Evolutionary conservation across 371 early-diverging fungal species (phyloP), one percentile per base, ranked within the genome.

Genomic region (Mortierella sp.): DNA sequence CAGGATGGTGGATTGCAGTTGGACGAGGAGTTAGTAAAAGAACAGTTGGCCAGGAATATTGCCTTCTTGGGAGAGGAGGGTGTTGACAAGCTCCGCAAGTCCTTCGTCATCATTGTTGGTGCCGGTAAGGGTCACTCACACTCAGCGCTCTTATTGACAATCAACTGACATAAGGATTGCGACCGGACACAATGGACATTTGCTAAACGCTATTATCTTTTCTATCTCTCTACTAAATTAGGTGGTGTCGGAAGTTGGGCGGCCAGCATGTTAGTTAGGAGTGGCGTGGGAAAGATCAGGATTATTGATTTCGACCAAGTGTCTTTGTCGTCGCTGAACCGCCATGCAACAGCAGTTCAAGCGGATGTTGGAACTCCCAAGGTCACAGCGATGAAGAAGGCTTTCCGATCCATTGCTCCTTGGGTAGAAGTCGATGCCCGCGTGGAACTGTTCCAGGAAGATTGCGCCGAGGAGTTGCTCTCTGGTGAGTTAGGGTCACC

Each of bases 301-400:
- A 87, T 99, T 48, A 96, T 99, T 71, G 99, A 99, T 80, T 98
- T 98, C 88, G 99, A 98, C 88, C 97, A 98, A 88, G 97, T 99
- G 21, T 96, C 98, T 3, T 89, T 98, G 26, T 96, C 96, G 57
- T 94, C 94, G 45, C 89, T 99, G 73, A 98, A 98, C 85, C 92
- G 99, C 63, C 98, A 98, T 79, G 97, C 98, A 0, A 96, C 97
- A 2, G 98, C 98, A 8, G 94, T 94, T 0, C 92, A 94, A 24
- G 92, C 92, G 6, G 97, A 97, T 81, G 98, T 99, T 5, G 99
- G 99, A 1, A 95, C 92, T 2, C 93, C 97, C 68, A 98, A 99
- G 89, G 97, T 96, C 0, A 83, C 87, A 11, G 94, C 96, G 45
- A 92, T 99, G 83, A 89, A 92, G 77, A 90, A 90, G 60, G 95